These are phyloP conservation scores for Candida glaebosa DNA, from an alignment of 805 yeast species.

Conservation along the genomic window DNA sequence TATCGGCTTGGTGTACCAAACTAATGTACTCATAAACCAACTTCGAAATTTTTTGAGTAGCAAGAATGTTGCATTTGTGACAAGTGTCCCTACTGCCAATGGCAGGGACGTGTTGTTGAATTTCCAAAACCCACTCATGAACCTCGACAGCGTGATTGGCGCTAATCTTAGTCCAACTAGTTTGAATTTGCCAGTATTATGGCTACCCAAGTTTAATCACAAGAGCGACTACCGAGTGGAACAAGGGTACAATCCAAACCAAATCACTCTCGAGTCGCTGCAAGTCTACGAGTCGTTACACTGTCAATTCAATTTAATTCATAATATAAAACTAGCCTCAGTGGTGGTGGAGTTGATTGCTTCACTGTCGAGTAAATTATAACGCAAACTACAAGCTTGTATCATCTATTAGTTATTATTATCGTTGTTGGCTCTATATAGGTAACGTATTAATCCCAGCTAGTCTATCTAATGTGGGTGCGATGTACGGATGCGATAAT, in stretches of 20 bases:
- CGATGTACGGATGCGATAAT: conserved; percentile 74
- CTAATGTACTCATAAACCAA: conserved; percentile 9
- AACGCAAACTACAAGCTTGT: neutral
- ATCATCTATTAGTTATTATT: neutral
- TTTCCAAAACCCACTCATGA: neutral
- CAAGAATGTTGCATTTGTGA: no score
- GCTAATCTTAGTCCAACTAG: conserved; percentile 3
- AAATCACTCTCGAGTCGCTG: neutral
- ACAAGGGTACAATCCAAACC: neutral
- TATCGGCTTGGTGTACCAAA: conserved; percentile 17
- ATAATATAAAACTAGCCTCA: conserved; percentile 13
- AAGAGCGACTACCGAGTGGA: neutral
- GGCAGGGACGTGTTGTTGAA: neutral
- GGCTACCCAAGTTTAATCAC: conserved; percentile 8
- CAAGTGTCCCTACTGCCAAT: neutral
- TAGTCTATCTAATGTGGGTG: conserved; percentile 56
- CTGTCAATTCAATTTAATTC: conserved; percentile 13
- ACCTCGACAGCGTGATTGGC: neutral
- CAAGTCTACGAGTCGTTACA: conserved; percentile 1
- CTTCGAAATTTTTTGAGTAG: conserved; percentile 8
- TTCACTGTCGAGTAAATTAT: conserved; percentile 1
- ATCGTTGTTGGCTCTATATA: conserved; percentile 16
- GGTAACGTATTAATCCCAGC: conserved; percentile 44
- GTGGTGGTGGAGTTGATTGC: conserved; percentile 4
- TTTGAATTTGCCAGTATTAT: conserved; percentile 6